Evolutionary conservation across 129 eudicot species (phyloP).

Genomic region (Chrysanthemum seticuspe): DNA sequence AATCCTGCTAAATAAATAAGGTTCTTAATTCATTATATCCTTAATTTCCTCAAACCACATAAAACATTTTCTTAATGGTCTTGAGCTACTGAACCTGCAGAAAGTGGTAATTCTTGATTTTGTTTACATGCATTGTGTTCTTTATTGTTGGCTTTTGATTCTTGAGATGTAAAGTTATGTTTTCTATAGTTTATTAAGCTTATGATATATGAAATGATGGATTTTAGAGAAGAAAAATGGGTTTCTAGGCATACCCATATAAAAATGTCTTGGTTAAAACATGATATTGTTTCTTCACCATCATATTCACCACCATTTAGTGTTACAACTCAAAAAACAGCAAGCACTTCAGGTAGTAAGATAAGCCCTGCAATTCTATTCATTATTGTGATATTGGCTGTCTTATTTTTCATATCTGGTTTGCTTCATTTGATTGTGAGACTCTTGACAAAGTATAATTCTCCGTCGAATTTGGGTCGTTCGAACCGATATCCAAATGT

Average conservation of each 20-base stretch:
- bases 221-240: conserved; percentile 43
- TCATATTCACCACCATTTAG: conserved; percentile 37
- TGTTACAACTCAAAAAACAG: conserved; percentile 22
- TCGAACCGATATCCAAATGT: conserved; percentile 30
- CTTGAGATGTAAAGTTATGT: conserved; percentile 1
- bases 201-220: conserved; percentile 35
- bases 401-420: conserved; percentile 50
- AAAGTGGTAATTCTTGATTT: conserved; percentile 5
- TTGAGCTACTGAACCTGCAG: conserved; percentile 16
- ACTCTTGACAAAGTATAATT: conserved; percentile 37
- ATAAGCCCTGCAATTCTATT: conserved; percentile 49
- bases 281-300: conserved; percentile 38
- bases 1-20: not conserved
- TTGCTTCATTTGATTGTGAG: conserved; percentile 56
- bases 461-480: conserved; percentile 23
- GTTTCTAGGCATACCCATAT: conserved; percentile 55
- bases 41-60: not conserved
- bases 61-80: conserved; percentile 14
- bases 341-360: conserved; percentile 31
- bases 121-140: conserved; percentile 19
- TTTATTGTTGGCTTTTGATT: not conserved
- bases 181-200: not conserved
- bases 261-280: conserved; percentile 64
- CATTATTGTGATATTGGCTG: conserved; percentile 43
- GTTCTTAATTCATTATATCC: not conserved